Base-by-base conservation (phyloP, 2,329 filamentous ascomycete genomes). In the Curvularia spicifera region DNA sequence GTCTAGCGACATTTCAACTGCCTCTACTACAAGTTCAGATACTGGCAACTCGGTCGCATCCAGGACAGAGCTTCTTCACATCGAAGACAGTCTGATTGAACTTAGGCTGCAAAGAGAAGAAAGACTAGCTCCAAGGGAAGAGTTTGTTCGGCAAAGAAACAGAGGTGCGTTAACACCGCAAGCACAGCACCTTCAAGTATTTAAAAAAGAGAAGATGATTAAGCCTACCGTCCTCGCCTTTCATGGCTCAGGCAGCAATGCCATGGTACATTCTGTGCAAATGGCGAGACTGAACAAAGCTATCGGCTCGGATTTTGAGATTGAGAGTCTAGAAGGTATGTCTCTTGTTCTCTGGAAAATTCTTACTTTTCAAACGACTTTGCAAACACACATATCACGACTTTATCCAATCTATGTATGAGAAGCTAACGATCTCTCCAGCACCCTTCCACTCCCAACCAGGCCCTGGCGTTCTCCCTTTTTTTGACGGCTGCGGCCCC, bases 401-500 rank as follows among this genome's bases (percentile, higher is more conserved):
- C 6, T 37, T 37, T 8, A 8, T n/a, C 5, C 15, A 18, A 8
- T 4, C 15, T 8, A 13, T 46, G 35, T 6, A 24, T 22, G 12
- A 48, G 15, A 47, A 40, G n/a, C 57, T 61, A 51, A 61, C 46
- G 15, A 7, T 13, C 7, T 10, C 35, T n/a, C 31, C 47, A 73
- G 74, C 67, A 1, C 73, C 74, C 18, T 75, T 73, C 59, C 63
- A 69, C 45, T 71, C 68, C n/a, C 59, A 69, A 51, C 66, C 74
- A 0, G 74, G 74, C 47, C 74, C 74, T 4, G 74, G 74, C 1
- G 56, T 77, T 50, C 72, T 77, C 42, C 74, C 74, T 37, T 75
- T 76, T 63, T 77, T 77, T 63, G 74, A 76, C 50, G 74, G 71
- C 64, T 75, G 71, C 66, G 74, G 72, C 8, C 74, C 74, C 5